Conservation (phyloP, 371 early-diverging fungal genomes). For the Sporodiniella umbellata region DNA sequence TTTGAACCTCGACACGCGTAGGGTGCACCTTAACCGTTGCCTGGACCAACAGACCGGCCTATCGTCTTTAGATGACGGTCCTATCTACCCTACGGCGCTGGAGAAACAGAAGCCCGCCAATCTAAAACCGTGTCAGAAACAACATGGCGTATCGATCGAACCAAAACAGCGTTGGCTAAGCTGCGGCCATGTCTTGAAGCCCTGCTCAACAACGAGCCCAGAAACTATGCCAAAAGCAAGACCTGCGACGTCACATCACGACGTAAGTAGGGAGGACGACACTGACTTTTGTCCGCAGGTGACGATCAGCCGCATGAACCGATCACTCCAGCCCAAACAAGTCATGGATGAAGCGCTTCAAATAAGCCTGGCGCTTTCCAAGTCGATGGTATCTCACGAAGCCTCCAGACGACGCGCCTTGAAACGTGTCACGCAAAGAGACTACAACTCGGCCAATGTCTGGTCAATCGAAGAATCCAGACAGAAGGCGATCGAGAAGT, state of each 20-base stretch:
- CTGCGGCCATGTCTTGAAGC: slow-evolving; percentile 26
- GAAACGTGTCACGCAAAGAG: slow-evolving; percentile 3
- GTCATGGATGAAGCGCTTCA: slow-evolving; percentile 30
- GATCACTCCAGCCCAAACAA: not conserved
- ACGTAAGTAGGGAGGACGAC: not conserved
- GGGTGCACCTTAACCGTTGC: slow-evolving; percentile 28
- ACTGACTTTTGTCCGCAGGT: slow-evolving; percentile 7
- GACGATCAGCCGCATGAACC: slow-evolving; percentile 3
- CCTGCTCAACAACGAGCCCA: not conserved
- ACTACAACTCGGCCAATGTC: slow-evolving; percentile 19
- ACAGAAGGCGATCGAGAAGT: not conserved
- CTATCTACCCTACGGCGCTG: too few species aligned
- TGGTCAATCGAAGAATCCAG: slow-evolving; percentile 19
- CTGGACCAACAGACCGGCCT: slow-evolving; percentile 24
- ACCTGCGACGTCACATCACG: not conserved
- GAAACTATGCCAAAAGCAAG: not conserved
- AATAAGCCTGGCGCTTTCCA: slow-evolving; percentile 21
- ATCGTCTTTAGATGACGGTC: slow-evolving; percentile 5
- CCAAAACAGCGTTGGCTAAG: slow-evolving; percentile 29
- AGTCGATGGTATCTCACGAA: slow-evolving; percentile 9
- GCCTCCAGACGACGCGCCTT: not conserved
- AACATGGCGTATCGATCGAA: slow-evolving; percentile 9
- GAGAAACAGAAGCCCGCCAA: slow-evolving; percentile 19
- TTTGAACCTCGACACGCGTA: slow-evolving; percentile 9
- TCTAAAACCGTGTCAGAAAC: slow-evolving; percentile 23